Percentiles rank a stretch among this genome's conserved stretches.
Conservation (phyloP, 768 basidiomycete genomes). For the Cyclocybe aegerita region DNA sequence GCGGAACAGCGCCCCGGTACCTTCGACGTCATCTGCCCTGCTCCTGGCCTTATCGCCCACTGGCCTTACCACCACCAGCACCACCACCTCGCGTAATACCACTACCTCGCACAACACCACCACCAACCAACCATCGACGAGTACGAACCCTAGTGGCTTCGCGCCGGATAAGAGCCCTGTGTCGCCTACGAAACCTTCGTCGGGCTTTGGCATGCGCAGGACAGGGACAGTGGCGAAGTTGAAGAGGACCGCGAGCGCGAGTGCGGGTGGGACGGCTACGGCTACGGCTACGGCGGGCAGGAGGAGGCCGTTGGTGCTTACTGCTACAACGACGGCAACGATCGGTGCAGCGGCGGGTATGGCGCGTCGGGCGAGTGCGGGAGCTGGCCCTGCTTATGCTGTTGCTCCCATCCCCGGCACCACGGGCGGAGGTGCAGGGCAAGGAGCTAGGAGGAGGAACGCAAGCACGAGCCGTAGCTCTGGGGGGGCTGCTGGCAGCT, state of each 20-base stretch:
- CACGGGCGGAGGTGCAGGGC: neutral
- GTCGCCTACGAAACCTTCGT: neutral
- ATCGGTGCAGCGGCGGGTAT: too few species aligned
- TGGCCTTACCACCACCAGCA: neutral
- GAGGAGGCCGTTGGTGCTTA: neutral
- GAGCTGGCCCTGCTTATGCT: too few species aligned
- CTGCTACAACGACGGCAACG: neutral
- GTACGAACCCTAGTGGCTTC: too few species aligned
- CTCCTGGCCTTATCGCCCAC: conserved; percentile 7
- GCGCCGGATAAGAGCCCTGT: neutral
- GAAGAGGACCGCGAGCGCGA: neutral
- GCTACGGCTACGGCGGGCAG: neutral
- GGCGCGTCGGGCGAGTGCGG: too few species aligned
- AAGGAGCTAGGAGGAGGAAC: conserved; percentile 12
- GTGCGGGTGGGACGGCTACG: neutral
- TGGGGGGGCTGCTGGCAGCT: neutral
- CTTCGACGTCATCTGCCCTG: conserved; percentile 4
- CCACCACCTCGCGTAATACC: neutral
- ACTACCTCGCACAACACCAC: neutral
- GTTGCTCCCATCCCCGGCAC: too few species aligned
- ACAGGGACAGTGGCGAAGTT: neutral
- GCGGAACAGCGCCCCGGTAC: conserved; percentile 13
- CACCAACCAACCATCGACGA: too few species aligned
- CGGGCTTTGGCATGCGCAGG: neutral
- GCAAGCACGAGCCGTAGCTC: neutral